Evolutionary conservation across 2,329 filamentous ascomycete genomes (phyloP).

Genomic region (Aureobasidium mangrovei): DNA sequence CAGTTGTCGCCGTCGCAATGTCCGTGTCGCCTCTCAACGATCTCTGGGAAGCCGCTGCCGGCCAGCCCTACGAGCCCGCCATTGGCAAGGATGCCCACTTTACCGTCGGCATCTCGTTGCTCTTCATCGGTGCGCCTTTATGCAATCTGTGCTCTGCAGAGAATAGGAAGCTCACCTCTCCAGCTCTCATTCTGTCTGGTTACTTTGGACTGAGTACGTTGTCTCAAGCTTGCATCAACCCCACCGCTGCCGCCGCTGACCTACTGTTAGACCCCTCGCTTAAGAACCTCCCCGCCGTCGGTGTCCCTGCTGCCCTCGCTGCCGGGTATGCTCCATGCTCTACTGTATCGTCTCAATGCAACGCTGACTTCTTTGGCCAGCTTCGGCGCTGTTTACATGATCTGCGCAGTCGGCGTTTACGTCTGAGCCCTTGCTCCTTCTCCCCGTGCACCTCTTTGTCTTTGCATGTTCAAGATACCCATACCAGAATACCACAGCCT

Average conservation of each 20-base stretch:
- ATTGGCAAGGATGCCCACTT: constrained; percentile 81
- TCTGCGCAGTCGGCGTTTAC: constrained; percentile 97
- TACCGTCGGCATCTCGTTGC: constrained; percentile 65
- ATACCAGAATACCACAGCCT: constrained; percentile 6
- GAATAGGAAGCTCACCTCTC: constrained; percentile 16
- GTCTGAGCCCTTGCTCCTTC: constrained; percentile 49
- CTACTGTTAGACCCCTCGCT: constrained; percentile 65
- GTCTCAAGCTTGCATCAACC: not conserved
- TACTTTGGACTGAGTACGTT: constrained; percentile 75
- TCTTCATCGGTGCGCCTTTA: constrained; percentile 52
- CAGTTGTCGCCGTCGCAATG: constrained; percentile 42
- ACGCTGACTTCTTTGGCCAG: constrained; percentile 38
- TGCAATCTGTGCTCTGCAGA: not conserved
- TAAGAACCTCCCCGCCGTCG: constrained; percentile 65
- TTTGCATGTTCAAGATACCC: constrained; percentile 8
- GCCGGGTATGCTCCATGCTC: constrained; percentile 59
- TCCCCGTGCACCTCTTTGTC: not conserved
- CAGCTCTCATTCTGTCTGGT: constrained; percentile 60
- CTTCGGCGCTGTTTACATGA: constrained; percentile 94
- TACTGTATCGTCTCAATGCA: not conserved
- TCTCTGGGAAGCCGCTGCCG: constrained; percentile 87
- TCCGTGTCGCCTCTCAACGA: constrained; percentile 70
- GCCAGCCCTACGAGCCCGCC: constrained; percentile 72
- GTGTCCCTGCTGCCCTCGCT: constrained; percentile 76
- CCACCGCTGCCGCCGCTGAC: not conserved